Evolutionary conservation across 2,329 filamentous ascomycete genomes (phyloP), one percentile per base, ranked within the genome.

Genomic region (Calonectria hawksworthii): DNA sequence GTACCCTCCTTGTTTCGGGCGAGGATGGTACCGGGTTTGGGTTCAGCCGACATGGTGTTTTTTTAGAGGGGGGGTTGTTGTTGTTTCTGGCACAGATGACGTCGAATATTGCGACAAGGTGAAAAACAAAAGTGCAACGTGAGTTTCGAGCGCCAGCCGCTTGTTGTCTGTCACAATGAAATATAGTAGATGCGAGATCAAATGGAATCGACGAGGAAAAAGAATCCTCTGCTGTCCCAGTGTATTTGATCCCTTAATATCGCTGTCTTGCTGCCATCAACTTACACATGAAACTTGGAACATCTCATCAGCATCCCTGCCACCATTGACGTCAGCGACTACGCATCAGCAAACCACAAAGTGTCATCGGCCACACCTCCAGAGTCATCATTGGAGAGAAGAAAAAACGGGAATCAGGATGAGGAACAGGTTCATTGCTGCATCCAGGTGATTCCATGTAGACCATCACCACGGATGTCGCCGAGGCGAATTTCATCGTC

Each of bases 1-100:
- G 83, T 83, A 74, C 83, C 83, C 38, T 84, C 82, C 73, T 81
- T 83, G 80, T 85, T 85, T 79, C 83, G 83, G 77, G 78, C 73
- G 77, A 76, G 80, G 78, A 85, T 85, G 54, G 79, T 83, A 71
- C 80, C 79, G 13, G 73, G 66, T 51, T 80, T 80, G 47, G 74
- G 74, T 70, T 81, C 80, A 16, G 56, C 72, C 59, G 76, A 41
- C 56, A 63, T 68, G 18, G 41, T 44, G 41, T 44, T 9, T 44
- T n/a, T 18, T n/a, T n/a, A n/a, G n/a, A n/a, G n/a, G n/a, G n/a
- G n/a, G n/a, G n/a, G n/a, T n/a, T 38, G 14, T 38, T 38, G 14
- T 16, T 38, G 50, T 75, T 30, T 51, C 41, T 44, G 38, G 63
- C 66, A 18, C 50, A n/a, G 47, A 67, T 71, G 47, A 14, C 32